Evolutionary conservation across 1,284 basidiomycete species (phyloP), one percentile per base, ranked within the genome.

Genomic region (Marasmius tenuissimus): DNA sequence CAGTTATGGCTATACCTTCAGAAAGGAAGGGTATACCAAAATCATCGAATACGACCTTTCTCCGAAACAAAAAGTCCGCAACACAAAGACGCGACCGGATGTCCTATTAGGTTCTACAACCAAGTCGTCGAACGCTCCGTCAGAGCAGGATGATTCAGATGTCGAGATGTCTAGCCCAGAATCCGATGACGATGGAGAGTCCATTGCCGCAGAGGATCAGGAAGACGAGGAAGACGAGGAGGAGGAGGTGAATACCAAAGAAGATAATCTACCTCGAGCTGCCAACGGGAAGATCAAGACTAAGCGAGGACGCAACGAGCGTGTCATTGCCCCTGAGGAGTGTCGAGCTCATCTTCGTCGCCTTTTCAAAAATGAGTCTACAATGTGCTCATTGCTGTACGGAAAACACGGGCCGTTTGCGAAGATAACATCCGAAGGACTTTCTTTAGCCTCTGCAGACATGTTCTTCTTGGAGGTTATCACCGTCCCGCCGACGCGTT

Each of bases 401-500:
- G 96, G 96, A 40, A 89, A 94, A 55, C 97, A 98, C 72, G 96
- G 96, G 20, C 88, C 91, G 1, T 92, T 94, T 70, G 85, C 91
- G 8, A 80, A 80, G 34, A 72, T 90, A 51, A 82, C 83, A 14
- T 70, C 75, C 18, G 77, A 83, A 38, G 83, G 82, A 49, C 73
- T 90, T 10, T 86, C 86, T 16, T 71, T 83, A 47, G 91, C 93
- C 33, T 93, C 89, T 49, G 92, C 95, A 52, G 96, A 97, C 73
- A 95, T 98, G 85, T 99, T 99, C 78, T 99, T 99, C 82, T 82
- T 99, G 81, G 93, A 97, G 42, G 95, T 93, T 59, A 74, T 99
- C 37, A 88, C 94, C 35, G 92, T 99, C 39, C 86, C 96, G 22
- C 97, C 97, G 22, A 97, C 95, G 8, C 92, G 97, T 49, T 99